These are phyloP conservation scores for Marchantia polymorpha DNA, from an alignment of 225 moss, liverwort and hornwort species.

Conservation along the genomic window DNA sequence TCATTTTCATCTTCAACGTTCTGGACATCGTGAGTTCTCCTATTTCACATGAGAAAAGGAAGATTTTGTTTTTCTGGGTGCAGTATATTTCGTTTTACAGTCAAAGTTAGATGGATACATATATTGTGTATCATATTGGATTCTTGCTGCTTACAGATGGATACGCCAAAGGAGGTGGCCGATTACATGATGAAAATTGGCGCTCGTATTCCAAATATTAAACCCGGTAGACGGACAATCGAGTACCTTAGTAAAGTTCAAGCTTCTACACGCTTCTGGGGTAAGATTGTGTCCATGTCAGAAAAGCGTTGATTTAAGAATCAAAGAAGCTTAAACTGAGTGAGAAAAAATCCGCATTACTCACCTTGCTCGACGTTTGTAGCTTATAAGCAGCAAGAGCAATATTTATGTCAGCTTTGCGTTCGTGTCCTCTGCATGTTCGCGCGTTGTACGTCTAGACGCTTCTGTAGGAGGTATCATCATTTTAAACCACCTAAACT, in stretches of 20 bases:
- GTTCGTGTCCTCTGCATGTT: background rate
- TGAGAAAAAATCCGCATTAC: no score
- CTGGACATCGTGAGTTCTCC: conserved; percentile 75
- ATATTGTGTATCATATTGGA: background rate
- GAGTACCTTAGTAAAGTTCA: conserved; percentile 86
- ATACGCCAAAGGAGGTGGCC: conserved; percentile 96
- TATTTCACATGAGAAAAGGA: background rate
- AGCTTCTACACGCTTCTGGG: conserved; percentile 96
- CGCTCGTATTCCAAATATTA: conserved; percentile 83
- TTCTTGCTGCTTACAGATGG: conserved; percentile 47
- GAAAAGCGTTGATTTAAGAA: no score
- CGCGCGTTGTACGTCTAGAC: background rate
- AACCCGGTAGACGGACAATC: conserved; percentile 90
- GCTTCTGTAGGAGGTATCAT: background rate
- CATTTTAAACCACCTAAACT: background rate
- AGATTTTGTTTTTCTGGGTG: background rate
- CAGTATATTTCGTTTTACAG: background rate
- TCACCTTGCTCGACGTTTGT: no score
- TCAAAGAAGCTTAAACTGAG: no score
- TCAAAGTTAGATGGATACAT: background rate
- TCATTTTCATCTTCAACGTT: conserved; percentile 93
- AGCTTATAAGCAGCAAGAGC: no score
- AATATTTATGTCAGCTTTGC: no score
- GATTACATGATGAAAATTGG: conserved; percentile 99
- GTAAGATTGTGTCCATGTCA: conserved; percentile 21